These are phyloP conservation scores for Aspergillus conjunctus DNA, from an alignment of 495 filamentous ascomycete species.

Conservation along the genomic window DNA sequence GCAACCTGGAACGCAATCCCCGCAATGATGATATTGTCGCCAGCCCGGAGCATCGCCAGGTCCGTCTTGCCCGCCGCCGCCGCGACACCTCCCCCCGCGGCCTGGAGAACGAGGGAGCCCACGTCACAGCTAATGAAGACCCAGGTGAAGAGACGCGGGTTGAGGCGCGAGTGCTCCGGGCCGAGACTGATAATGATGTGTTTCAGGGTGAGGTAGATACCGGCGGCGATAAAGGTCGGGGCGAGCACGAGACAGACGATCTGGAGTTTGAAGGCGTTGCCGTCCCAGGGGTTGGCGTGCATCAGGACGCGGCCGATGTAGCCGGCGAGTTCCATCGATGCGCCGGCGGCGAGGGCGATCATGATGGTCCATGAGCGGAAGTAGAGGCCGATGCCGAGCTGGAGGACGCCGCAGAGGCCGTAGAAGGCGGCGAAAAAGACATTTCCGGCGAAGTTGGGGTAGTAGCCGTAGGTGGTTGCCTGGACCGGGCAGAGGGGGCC, in stretches of 20 bases:
- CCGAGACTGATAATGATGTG: constrained; percentile 24
- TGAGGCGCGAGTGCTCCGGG: constrained; percentile 23
- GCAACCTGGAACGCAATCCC: constrained; percentile 72
- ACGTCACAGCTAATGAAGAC: constrained; percentile 25
- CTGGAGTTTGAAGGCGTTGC: constrained; percentile 63
- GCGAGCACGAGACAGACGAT: constrained; percentile 68
- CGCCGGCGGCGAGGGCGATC: constrained; percentile 52
- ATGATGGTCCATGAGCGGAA: constrained; percentile 65
- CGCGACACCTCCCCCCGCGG: constrained; percentile 22
- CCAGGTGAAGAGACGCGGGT: constrained; percentile 24
- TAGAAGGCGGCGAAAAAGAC: constrained; percentile 62
- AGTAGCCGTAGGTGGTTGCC: constrained; percentile 67
- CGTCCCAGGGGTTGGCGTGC: constrained; percentile 61
- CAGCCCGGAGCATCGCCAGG: constrained; percentile 12
- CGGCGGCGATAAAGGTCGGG: constrained; percentile 61
- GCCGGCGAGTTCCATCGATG: constrained; percentile 51
- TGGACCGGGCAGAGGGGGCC: constrained; percentile 56
- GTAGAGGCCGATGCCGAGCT: constrained; percentile 54
- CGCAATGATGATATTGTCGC: constrained; percentile 67
- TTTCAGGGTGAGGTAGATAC: constrained; percentile 25
- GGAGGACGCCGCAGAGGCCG: constrained; percentile 48
- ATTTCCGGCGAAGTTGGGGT: constrained; percentile 63
- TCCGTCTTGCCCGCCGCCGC: constrained; percentile 33
- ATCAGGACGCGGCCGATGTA: constrained; percentile 64
- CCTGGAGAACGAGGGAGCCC: constrained; percentile 22